Conservation (phyloP, 345 rosid genomes). For the Euphorbia pulcherrima region DNA sequence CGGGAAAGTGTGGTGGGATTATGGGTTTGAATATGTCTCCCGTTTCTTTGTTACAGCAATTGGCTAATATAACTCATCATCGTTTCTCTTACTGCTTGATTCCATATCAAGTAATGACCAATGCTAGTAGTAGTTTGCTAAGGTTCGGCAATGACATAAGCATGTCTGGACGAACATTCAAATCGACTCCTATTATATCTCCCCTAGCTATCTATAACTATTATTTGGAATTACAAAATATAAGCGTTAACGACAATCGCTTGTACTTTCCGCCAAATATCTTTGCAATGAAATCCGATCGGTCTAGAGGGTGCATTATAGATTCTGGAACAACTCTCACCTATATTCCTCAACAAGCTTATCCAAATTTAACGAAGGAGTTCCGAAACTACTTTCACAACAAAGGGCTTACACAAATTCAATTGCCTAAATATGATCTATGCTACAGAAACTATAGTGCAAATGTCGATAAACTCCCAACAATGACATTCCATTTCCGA, state of each 20-base stretch:
- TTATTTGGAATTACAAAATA: constrained; percentile 10
- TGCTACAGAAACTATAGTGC: not conserved
- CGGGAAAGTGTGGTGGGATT: not conserved
- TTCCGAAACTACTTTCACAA: constrained; percentile 5
- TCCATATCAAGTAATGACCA: not conserved
- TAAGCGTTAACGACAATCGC: constrained; percentile 6
- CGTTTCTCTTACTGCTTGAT: constrained; percentile 22
- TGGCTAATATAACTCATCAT: not conserved
- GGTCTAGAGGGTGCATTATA: constrained; percentile 14
- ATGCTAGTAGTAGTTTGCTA: not conserved
- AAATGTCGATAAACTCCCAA: not conserved
- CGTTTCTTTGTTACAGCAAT: not conserved
- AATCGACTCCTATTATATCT: not conserved
- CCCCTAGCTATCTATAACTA: not conserved
- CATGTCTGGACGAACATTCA: not conserved
- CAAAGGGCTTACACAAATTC: not conserved
- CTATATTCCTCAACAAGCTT: not conserved
- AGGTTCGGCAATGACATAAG: constrained; percentile 22
- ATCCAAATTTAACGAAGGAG: not conserved
- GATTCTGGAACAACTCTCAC: constrained; percentile 19
- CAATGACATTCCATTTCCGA: constrained; percentile 19
- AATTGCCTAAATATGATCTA: not conserved
- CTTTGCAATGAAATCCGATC: not conserved
- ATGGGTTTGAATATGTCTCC: not conserved
- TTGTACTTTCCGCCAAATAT: not conserved